Conservation (phyloP, 345 rosid genomes). For the Syzygium grande region DNA sequence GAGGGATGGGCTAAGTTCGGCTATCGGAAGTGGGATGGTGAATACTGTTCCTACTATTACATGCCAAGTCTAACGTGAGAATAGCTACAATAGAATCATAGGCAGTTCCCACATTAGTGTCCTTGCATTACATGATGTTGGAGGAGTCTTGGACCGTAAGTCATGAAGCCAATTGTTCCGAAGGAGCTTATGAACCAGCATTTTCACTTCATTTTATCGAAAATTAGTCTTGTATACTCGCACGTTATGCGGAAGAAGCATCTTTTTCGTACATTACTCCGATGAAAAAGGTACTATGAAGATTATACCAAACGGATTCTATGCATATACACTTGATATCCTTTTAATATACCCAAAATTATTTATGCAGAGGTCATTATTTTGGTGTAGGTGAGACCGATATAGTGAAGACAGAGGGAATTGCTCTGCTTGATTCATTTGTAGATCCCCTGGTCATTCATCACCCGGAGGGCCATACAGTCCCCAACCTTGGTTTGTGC, state of each 20-base stretch:
- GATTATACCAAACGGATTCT: background rate
- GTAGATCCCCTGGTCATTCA: constrained; percentile 16
- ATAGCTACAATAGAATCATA: background rate
- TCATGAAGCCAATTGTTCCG: background rate
- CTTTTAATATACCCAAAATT: background rate
- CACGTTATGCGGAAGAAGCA: background rate
- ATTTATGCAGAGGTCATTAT: background rate
- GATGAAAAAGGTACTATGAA: no score
- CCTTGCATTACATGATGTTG: background rate
- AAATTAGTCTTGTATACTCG: background rate
- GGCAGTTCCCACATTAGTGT: background rate
- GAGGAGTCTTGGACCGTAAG: background rate
- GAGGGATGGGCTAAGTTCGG: background rate
- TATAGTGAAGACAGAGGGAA: constrained; percentile 6
- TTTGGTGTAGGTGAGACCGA: background rate
- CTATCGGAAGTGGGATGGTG: background rate
- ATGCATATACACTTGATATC: no score
- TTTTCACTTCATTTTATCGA: no score
- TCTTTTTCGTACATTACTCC: background rate
- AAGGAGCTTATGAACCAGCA: background rate
- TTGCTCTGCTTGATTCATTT: constrained; percentile 3
- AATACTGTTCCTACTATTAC: background rate
- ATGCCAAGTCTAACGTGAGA: background rate
- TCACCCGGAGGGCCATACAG: constrained; percentile 13
- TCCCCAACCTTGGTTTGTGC: constrained; percentile 5